A percentile compares a stretch with the other conserved stretches of the same genome.
Conservation (phyloP, 306 rosid species). For the Rosa multiflora region DNA sequence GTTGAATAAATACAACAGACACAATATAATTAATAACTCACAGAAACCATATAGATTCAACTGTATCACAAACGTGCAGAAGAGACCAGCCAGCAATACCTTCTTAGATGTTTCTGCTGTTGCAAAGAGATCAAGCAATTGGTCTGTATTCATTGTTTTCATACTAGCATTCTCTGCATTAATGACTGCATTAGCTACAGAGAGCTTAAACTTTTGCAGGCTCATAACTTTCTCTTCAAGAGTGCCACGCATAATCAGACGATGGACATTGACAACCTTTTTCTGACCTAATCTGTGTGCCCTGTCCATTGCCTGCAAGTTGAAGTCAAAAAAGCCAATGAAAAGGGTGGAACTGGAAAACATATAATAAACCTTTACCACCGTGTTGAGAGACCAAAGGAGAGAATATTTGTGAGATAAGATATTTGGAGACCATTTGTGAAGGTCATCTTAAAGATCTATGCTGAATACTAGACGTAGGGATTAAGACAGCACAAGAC, state of each 20-base stretch:
- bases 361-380: background rate
- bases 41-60: background rate
- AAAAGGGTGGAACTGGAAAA: conserved; percentile 2
- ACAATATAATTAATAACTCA: background rate
- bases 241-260: conserved; percentile 97
- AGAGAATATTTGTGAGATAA: background rate
- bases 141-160: conserved; percentile 99
- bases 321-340: conserved; percentile 14
- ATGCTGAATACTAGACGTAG: background rate
- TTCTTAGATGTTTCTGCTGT: conserved; percentile 69
- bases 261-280: conserved; percentile 93
- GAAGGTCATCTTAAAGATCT: background rate
- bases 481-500: conserved; percentile 6
- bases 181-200: conserved; percentile 93
- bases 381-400: background rate
- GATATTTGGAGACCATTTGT: background rate
- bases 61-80: background rate
- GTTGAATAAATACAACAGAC: background rate
- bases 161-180: conserved; percentile 92
- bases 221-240: conserved; percentile 98
- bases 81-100: conserved; percentile 41
- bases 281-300: conserved; percentile 97
- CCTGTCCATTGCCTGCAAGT: conserved; percentile 94
- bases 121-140: conserved; percentile 91
- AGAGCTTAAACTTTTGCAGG: conserved; percentile 82